These are phyloP conservation scores for Hypericum androsaemum DNA, from an alignment of 345 rosid genomes.

Conservation along the genomic window DNA sequence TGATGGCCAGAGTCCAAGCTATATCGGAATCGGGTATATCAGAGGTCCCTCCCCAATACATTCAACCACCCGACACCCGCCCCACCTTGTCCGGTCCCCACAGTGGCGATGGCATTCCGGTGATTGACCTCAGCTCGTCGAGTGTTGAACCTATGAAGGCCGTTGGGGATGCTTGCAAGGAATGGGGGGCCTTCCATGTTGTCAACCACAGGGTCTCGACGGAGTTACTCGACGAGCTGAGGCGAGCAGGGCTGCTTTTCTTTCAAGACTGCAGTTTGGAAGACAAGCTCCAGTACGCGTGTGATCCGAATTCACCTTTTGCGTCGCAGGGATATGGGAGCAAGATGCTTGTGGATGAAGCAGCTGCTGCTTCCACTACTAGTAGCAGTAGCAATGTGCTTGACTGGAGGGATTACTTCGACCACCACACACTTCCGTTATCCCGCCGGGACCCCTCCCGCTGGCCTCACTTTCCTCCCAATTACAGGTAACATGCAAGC, in stretches of 20 bases:
- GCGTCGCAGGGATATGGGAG: conserved; percentile 85
- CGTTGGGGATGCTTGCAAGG: conserved; percentile 46
- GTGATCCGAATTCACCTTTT: conserved; percentile 40
- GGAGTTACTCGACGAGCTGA: conserved; percentile 38
- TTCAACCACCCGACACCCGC: conserved; percentile 54
- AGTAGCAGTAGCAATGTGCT: conserved; percentile 29
- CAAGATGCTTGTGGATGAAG: conserved; percentile 44
- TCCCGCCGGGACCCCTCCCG: conserved; percentile 56
- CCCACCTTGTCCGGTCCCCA: conserved; percentile 15
- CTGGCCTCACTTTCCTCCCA: conserved; percentile 65
- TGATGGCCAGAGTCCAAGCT: conserved; percentile 38
- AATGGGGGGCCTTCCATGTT: conserved; percentile 89
- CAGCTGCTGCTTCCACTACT: neutral
- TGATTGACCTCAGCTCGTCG: conserved; percentile 35
- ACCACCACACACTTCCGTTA: conserved; percentile 76
- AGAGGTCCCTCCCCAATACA: conserved; percentile 55
- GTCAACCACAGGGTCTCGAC: conserved; percentile 57
- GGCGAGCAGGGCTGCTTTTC: conserved; percentile 37
- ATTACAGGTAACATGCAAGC: conserved; percentile 64
- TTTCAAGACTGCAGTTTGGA: conserved; percentile 43
- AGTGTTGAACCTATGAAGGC: conserved; percentile 17
- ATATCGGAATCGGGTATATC: conserved; percentile 32
- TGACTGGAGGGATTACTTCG: conserved; percentile 96
- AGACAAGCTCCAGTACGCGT: conserved; percentile 65
- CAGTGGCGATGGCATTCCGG: conserved; percentile 28